Evolutionary conservation across 2,329 filamentous ascomycete species (phyloP), one percentile per base, ranked within the genome.

Genomic region (Claviceps capensis): DNA sequence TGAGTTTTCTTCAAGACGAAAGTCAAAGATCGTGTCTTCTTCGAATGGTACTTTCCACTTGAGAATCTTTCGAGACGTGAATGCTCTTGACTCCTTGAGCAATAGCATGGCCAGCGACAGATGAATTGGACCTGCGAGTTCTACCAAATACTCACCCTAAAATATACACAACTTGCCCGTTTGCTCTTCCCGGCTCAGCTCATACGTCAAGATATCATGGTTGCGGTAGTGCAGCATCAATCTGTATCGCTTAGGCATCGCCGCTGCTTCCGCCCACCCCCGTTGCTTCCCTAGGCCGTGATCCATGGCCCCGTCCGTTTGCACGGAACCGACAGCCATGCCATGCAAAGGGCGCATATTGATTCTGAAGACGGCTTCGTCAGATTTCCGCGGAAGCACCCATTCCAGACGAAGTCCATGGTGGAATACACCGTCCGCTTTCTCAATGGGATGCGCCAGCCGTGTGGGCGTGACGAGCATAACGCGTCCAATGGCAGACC

Each of bases 151-250:
- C 30, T 6, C 38, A 14, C 43, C 41, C 64, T 56, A 70, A 48
- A 68, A 67, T 30, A 69, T 61, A 53, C 63, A 67, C 40, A 70
- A 42, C 55, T 64, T 64, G 19, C 62, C 63, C n/a, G 62, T 65
- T 52, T 63, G 57, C 53, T 64, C 63, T 44, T 70, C 65, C 65
- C 75, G 68, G 44, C 67, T 71, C 52, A 88, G 65, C 64, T 87
- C 82, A 67, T 88, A 90, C 53, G 77, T 82, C 57, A 88, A 61
- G 30, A 90, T 76, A 2, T 77, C 77, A 59, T 86, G 81, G 64
- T 88, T 81, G 53, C 76, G 75, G 62, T 84, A 90, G 63, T 86
- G 81, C 65, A 90, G 67, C 63, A 91, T 76, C 52, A 91, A 58
- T 54, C 84, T 71, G 74, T 83, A 89, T 53, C 77, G 72, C 56